Base-by-base conservation (phyloP, 768 basidiomycete species). In the Coprinopsis strossmayeri region DNA sequence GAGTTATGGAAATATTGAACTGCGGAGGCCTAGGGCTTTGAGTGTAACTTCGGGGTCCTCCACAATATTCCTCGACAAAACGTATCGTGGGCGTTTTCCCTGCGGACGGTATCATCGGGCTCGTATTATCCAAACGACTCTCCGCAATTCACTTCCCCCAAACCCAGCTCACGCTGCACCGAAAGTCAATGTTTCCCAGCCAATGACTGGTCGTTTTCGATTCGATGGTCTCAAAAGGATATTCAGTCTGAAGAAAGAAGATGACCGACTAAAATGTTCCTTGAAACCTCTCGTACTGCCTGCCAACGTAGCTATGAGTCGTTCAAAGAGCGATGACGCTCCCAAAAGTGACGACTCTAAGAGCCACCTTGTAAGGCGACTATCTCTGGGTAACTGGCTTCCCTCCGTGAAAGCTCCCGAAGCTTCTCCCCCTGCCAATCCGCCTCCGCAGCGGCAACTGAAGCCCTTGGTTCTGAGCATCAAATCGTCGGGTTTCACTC, bases 41-140 rank as follows among this genome's bases (percentile, higher is more conserved):
- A 46, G 37, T 3, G 32, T 46, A 10, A 30, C 50, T 7, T 39
- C 50, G 15, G 25, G 44, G 21, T 46, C 50, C 1, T 46, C 45
- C 9, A 51, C 50, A 2, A 51, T 45, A 18, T 46, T 37, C 37
- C 34, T 51, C 23, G 37, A 51, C 28, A 39, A 24, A 5, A 46
- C 50, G 27, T 40, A 46, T 35, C 34, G 44, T 13, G 50, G 50
- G 21, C 23, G 50, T 5, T 51, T 30, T 18, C 50, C 50, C 3
- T 51, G 50, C 28, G 50, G 50, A 18, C 30, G 38, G 3, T 51
- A 51, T 21, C 43, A 51, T 45, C 50, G 43, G 12, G 28, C 24
- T 17, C 25, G 38, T 7, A 40, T 51, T 9, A n/a, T 51, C 4
- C 3, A 45, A 13, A 40, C 44, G 21, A 45, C 50, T 10, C 44